Percentiles rank a stretch among this genome's conserved stretches.
Evolutionary conservation across 768 basidiomycete genomes (phyloP).

Genomic region (Piloderma croceum): DNA sequence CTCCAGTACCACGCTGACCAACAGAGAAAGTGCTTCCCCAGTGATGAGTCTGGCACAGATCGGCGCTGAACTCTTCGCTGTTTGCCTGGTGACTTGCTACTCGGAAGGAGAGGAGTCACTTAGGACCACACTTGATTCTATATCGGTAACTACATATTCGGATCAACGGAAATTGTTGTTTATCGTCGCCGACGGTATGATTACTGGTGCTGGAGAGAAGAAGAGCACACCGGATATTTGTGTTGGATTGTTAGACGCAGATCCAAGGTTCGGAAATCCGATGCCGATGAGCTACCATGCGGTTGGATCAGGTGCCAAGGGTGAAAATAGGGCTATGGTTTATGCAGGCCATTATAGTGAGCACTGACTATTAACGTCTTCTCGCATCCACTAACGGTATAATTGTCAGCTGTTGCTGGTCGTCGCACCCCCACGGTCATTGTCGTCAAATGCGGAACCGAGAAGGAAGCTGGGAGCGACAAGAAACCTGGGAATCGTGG

Average conservation of each 20-base stretch:
- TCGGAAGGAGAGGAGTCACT: conserved; percentile 94
- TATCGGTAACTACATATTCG: conserved; percentile 86
- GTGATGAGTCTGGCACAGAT: conserved; percentile 82
- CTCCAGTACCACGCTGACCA: conserved; percentile 54
- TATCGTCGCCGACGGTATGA: conserved; percentile 97
- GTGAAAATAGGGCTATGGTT: conserved; percentile 92
- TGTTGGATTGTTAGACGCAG: conserved; percentile 84
- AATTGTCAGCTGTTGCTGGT: conserved; percentile 61
- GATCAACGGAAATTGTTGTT: conserved; percentile 90
- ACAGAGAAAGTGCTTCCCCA: conserved; percentile 34
- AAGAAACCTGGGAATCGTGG: conserved; percentile 98
- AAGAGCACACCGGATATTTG: conserved; percentile 95
- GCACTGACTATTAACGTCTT: conserved; percentile 26
- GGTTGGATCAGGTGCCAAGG: conserved; percentile 85
- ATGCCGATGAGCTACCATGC: conserved; percentile 90
- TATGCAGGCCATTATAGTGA: conserved; percentile 99
- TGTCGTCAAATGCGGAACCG: conserved; percentile 94
- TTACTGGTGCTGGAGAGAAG: conserved; percentile 96
- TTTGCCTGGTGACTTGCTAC: conserved; percentile 96
- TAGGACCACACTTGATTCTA: conserved; percentile 87
- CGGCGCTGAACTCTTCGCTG: conserved; percentile 90
- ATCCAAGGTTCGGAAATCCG: conserved; percentile 94
- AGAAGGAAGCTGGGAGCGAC: conserved; percentile 72
- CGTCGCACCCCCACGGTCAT: conserved; percentile 91
- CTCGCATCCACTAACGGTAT: conserved; percentile 3